phyloP scores from a whole-genome alignment of 306 rosid species.

The Glycyrrhiza uralensis region DNA sequence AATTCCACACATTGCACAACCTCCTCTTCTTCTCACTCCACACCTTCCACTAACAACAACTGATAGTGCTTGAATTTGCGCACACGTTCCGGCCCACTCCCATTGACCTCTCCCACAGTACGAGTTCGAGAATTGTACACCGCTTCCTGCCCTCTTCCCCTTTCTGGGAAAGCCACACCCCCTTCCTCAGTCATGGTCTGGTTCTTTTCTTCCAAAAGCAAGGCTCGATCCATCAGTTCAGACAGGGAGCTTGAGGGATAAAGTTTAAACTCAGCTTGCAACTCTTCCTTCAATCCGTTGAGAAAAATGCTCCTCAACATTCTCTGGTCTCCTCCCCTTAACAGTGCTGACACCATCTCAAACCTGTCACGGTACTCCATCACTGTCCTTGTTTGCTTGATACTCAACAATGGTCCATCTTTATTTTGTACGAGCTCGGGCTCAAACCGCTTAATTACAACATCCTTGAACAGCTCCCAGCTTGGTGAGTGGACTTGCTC shows the following conservation, averaged over 20 bases:
- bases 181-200: neutral
- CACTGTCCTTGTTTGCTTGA: too few relatives aligned
- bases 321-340: neutral
- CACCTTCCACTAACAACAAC: neutral
- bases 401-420: too few relatives aligned
- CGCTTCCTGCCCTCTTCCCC: neutral
- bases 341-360: neutral
- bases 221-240: neutral
- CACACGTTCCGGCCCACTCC: neutral
- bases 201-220: neutral
- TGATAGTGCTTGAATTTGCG: neutral
- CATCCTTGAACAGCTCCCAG: too few relatives aligned
- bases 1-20: too few relatives aligned
- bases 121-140: too few relatives aligned
- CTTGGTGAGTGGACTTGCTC: too few relatives aligned
- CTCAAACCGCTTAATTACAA: too few relatives aligned
- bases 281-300: neutral
- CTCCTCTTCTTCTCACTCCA: too few relatives aligned
- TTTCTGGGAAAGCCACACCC: neutral
- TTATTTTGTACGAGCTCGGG: too few relatives aligned
- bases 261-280: too few relatives aligned
- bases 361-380: neutral
- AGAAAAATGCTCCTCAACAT: too few relatives aligned
- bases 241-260: neutral
- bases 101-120: neutral